phyloP scores from a whole-genome alignment of 345 rosid genomes.

The Arabidopsis thaliana region TAIR10.1 NC_003076.8:21277001-21277500 shows the following conservation, averaged over 20 bases:
- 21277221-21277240: conserved; percentile 12
- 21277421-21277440: neutral
- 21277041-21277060: neutral
- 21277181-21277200: conserved; percentile 78
- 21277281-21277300: conserved; percentile 77
- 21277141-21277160: conserved; percentile 95
- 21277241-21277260: neutral
- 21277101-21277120: conserved; percentile 79
- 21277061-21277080: conserved; percentile 1
- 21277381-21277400: conserved; percentile 81
- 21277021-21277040: conserved; percentile 56
- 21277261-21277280: conserved; percentile 36
- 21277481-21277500: conserved; percentile 99
- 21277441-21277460: conserved; percentile 25
- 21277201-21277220: neutral
- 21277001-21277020: conserved; percentile 80
- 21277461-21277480: conserved; percentile 46
- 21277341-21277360: conserved; percentile 89
- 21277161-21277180: conserved; percentile 89
- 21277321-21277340: conserved; percentile 88
- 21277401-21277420: conserved; percentile 13
- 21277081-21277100: neutral
- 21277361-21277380: conserved; percentile 88
- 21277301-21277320: conserved; percentile 95
- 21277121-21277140: conserved; percentile 72